Evolutionary conservation across 2,329 filamentous ascomycete species (phyloP), one percentile per base, ranked within the genome.

Genomic region (Aspergillus clavatus): DNA sequence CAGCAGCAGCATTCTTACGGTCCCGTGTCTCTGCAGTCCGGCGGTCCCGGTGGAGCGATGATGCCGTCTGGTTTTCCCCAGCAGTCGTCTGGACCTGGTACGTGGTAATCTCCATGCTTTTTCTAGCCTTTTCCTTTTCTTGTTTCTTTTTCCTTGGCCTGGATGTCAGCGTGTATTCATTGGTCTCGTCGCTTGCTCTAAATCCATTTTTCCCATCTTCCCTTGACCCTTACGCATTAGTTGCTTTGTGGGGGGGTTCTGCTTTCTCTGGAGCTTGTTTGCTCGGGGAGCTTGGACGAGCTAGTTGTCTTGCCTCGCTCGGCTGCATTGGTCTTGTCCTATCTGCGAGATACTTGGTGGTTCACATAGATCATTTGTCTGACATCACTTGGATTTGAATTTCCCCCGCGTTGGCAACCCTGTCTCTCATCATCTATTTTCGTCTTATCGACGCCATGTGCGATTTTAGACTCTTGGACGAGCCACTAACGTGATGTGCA

Each of bases 41-140:
- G 55, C 33, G 61, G 54, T 46, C 60, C 63, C 44, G 58, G 62
- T 56, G 65, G 65, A 61, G 58, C 59, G 53, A 66, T 69, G 62
- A 68, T 69, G 57, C 60, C 66, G 35, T 52, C 59, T 23, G 60
- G 61, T 21, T 67, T 64, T 44, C 59, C 63, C 45, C 64, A 65
- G 52, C 59, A 62, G 37, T 57, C 60, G 24, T 57, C 61, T 45
- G 65, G 65, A 26, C 56, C 61, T 45, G 65, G 65, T 68, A 63
- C 52, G 65, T 62, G 43, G 23, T 44, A 41, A 39, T 36, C 28
- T 26, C 41, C 43, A 12, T 51, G 31, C 31, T 23, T 42, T 52
- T 45, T 45, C 21, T 22, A 22, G 46, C 45, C 22, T 46, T 36
- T 47, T n/a, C n/a, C n/a, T n/a, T 19, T 50, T 53, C 28, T 35